These are phyloP conservation scores for Cladorrhinum samala DNA, from an alignment of 495 filamentous ascomycete genomes.

Conservation along the genomic window DNA sequence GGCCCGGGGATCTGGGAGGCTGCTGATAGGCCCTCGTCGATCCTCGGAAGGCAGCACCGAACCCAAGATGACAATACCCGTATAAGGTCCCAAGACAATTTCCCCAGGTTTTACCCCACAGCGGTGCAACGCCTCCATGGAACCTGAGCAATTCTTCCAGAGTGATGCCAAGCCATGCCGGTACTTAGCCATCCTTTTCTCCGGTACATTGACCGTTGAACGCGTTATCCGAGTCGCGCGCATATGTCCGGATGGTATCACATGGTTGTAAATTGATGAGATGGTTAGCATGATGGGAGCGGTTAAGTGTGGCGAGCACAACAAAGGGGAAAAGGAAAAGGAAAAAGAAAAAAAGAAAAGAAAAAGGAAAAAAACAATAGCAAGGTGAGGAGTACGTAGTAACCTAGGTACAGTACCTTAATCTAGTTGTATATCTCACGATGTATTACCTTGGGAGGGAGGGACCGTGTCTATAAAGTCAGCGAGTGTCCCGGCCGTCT, in stretches of 20 bases:
- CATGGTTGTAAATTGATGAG: background rate
- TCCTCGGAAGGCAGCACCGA: too few species aligned
- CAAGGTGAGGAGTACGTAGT: too few species aligned
- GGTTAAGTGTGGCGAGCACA: too few species aligned
- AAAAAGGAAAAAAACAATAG: too few species aligned
- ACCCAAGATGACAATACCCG: too few species aligned
- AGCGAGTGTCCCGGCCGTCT: background rate
- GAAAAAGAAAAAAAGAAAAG: background rate
- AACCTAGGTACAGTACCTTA: too few species aligned
- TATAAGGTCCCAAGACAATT: background rate
- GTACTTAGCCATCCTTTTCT: slow-evolving; percentile 1
- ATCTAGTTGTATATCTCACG: too few species aligned
- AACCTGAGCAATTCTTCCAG: slow-evolving; percentile 2
- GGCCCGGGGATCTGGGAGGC: background rate
- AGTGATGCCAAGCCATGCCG: slow-evolving; percentile 3
- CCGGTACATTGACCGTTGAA: background rate
- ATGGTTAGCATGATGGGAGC: too few species aligned
- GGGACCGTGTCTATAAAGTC: too few species aligned
- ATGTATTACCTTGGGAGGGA: too few species aligned
- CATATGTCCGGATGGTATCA: background rate
- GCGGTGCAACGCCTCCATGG: background rate
- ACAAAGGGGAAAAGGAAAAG: background rate
- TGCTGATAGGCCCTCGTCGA: too few species aligned
- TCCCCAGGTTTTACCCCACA: background rate
- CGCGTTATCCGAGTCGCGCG: too few species aligned